A percentile compares a stretch with the other conserved stretches of the same genome.
Evolutionary conservation across 192 early-diverging fungal species (phyloP).

Genomic region (Chytriomyces hyalinus): DNA sequence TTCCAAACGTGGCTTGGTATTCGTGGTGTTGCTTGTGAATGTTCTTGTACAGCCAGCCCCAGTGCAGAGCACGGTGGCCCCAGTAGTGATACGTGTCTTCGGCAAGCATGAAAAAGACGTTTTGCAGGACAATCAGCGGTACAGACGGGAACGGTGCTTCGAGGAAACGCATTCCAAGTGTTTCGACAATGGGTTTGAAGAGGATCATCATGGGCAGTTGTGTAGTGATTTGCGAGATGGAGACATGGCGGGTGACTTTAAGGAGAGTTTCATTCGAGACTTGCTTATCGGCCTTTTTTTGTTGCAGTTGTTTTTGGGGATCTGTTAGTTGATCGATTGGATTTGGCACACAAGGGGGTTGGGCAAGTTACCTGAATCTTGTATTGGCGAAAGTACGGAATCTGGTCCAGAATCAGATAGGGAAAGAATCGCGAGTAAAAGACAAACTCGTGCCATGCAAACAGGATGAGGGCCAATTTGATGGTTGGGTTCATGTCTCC

Average conservation of each 20-base stretch:
- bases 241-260: slow-evolving; percentile 74
- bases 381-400: slow-evolving; percentile 85
- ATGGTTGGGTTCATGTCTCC: slow-evolving; percentile 39
- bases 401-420: slow-evolving; percentile 81
- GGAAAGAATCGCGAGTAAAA: slow-evolving; percentile 94
- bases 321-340: not conserved
- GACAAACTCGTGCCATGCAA: slow-evolving; percentile 87
- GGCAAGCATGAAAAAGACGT: slow-evolving; percentile 77
- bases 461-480: slow-evolving; percentile 66
- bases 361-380: slow-evolving; percentile 77
- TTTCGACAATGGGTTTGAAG: slow-evolving; percentile 83
- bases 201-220: slow-evolving; percentile 87
- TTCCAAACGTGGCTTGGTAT: slow-evolving; percentile 86
- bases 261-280: slow-evolving; percentile 66
- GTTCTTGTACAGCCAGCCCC: slow-evolving; percentile 81
- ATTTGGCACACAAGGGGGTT: not conserved
- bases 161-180: slow-evolving; percentile 83
- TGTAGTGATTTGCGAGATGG: slow-evolving; percentile 78
- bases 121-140: slow-evolving; percentile 17
- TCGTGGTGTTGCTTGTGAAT: slow-evolving; percentile 97
- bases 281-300: slow-evolving; percentile 3
- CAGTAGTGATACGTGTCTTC: slow-evolving; percentile 94
- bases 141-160: slow-evolving; percentile 79
- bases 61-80: slow-evolving; percentile 87
- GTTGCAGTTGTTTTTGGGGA: no score